Percentiles rank a stretch among this genome's conserved stretches.
Evolutionary conservation across 345 rosid species (phyloP).

Genomic region (Heritiera littoralis): DNA sequence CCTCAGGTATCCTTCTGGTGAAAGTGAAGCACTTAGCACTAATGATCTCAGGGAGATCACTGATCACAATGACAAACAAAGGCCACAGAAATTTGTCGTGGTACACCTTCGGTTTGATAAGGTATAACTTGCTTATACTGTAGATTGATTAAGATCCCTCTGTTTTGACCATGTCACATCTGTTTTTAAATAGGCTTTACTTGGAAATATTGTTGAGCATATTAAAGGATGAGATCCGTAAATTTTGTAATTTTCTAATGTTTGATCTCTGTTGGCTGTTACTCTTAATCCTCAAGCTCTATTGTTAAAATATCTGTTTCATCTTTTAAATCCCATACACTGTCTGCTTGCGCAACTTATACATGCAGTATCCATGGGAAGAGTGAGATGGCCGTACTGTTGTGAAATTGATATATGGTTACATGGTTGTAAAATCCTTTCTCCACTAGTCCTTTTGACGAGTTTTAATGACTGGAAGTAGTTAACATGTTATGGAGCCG

Average conservation of each 20-base stretch:
- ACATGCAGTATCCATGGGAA: neutral
- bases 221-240: neutral
- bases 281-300: neutral
- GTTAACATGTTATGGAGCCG: neutral
- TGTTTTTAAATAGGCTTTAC: neutral
- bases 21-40: conserved; percentile 31
- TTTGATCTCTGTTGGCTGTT: neutral
- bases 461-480: neutral
- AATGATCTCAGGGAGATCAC: conserved; percentile 44
- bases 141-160: neutral
- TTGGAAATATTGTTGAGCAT: neutral
- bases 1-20: conserved; percentile 53
- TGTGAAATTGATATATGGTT: neutral
- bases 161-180: neutral
- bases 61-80: conserved; percentile 37
- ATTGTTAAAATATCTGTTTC: neutral
- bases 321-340: neutral
- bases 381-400: neutral
- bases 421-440: neutral
- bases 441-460: neutral
- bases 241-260: neutral
- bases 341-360: neutral
- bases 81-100: conserved; percentile 69
- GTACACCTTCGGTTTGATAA: conserved; percentile 95
- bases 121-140: conserved; percentile 39